Evolutionary conservation across 176 grass and related monocot genomes (phyloP).

Genomic region (Lolium perenne): DNA sequence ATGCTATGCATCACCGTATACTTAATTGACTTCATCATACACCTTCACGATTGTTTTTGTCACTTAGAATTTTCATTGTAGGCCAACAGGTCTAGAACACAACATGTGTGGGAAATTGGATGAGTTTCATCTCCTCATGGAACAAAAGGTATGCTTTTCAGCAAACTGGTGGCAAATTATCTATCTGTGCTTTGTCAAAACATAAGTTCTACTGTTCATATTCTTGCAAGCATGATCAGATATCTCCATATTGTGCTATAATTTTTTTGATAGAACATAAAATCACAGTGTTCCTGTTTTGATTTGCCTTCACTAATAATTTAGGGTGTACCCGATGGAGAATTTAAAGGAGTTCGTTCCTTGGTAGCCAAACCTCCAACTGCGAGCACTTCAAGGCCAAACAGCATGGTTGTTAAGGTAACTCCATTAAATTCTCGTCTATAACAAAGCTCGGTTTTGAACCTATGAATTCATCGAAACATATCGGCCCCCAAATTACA

Average conservation of each 20-base stretch:
- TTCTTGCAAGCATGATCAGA: background rate
- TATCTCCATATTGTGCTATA: background rate
- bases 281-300: background rate
- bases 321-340: slow-evolving; percentile 38
- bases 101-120: slow-evolving; percentile 53
- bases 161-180: background rate
- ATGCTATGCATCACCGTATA: background rate
- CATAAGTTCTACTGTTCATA: background rate
- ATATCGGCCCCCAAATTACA: background rate
- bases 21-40: background rate
- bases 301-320: slow-evolving; percentile 16
- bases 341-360: slow-evolving; percentile 45
- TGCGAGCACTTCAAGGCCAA: slow-evolving; percentile 51
- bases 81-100: background rate
- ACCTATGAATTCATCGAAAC: background rate
- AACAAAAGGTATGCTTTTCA: slow-evolving; percentile 40
- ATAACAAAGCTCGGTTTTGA: background rate
- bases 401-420: slow-evolving; percentile 84
- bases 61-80: background rate
- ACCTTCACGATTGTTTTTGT: background rate
- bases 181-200: background rate
- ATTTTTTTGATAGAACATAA: background rate
- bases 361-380: slow-evolving; percentile 37
- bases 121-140: slow-evolving; percentile 45
- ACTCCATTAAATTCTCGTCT: background rate